Evolutionary conservation across 768 basidiomycete genomes (phyloP), one percentile per base, ranked within the genome.

Genomic region (Lactifluus pinguis): DNA sequence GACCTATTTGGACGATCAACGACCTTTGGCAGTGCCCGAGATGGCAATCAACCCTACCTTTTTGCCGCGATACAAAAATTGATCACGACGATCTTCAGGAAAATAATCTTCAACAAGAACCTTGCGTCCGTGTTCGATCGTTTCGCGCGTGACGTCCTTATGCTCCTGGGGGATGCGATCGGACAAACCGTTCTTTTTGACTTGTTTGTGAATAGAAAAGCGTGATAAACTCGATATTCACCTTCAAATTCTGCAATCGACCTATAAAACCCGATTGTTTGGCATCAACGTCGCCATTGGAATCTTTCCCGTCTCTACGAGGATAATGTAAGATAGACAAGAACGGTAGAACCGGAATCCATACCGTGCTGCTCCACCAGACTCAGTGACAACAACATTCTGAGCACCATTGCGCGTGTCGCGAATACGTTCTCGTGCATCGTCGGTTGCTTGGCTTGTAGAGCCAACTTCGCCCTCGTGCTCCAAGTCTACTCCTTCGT

Each of bases 41-140:
- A 25, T 30, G 11, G 34, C 9, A 25, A 36, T 9, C 6, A 34
- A 39, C 9, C 59, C 34, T 25, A 86, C 89, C 83, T 97, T 98
- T 79, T 98, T 98, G 6, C 84, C 80, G 13, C 95, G 83, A 77
- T 87, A 95, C 69, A 98, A 89, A 73, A 93, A 97, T 69, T 92
- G 92, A 56, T 95, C 92, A 25, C 92, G 81, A 21, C 95, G 79
- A 72, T 94, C 94, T 66, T 87, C 79, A 0, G 95, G 94, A 79
- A 97, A 94, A 66, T 87, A 88, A 42, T 95, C 89, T 52, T 94
- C 90, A 15, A 75, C 73, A 55, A 97, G 66, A 72, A 90, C 88
- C 36, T 84, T 77, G 68, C 82, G 83, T 29, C 83, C 79, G 15
- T 80, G 78, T 49, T 88, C 80, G 48, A 77, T 53, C 13, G 84